Conservation (phyloP, 1,139 yeast species). For the Meyerozyma athensensis region DNA sequence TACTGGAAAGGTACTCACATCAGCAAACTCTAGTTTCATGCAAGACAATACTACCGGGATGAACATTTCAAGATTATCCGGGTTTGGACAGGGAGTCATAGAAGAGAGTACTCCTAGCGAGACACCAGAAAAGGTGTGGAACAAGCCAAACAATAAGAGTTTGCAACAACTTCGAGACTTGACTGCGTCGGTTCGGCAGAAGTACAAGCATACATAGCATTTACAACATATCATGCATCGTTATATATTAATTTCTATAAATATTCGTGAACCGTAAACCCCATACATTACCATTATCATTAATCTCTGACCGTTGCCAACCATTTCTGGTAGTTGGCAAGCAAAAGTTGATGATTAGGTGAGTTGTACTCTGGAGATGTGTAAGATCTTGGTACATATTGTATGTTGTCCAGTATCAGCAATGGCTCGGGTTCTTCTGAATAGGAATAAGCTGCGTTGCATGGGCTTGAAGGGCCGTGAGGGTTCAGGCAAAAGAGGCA, state of each 20-base stretch:
- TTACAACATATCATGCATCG: background rate
- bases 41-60: slow-evolving; percentile 14
- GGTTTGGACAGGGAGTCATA: slow-evolving; percentile 37
- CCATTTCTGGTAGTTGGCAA: slow-evolving; percentile 3
- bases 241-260: slow-evolving; percentile 1
- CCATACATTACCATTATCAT: background rate
- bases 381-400: background rate
- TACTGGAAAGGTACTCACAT: slow-evolving; percentile 6
- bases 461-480: slow-evolving; percentile 3
- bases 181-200: slow-evolving; percentile 31
- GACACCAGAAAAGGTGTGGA: slow-evolving; percentile 21
- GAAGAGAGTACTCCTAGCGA: slow-evolving; percentile 39
- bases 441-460: slow-evolving; percentile 3
- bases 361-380: background rate
- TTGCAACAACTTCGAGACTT: slow-evolving; percentile 34
- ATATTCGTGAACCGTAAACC: background rate
- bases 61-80: slow-evolving; percentile 26
- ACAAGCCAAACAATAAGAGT: slow-evolving; percentile 16
- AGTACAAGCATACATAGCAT: slow-evolving; percentile 17
- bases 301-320: slow-evolving; percentile 1
- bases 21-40: slow-evolving; percentile 9
- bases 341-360: background rate
- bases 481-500: slow-evolving; percentile 1
- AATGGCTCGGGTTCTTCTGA: slow-evolving; percentile 2
- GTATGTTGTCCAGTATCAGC: slow-evolving; percentile 1